Evolutionary conservation across 352 stramenopile species (phyloP).

Genomic region (Phytophthora lateralis): DNA sequence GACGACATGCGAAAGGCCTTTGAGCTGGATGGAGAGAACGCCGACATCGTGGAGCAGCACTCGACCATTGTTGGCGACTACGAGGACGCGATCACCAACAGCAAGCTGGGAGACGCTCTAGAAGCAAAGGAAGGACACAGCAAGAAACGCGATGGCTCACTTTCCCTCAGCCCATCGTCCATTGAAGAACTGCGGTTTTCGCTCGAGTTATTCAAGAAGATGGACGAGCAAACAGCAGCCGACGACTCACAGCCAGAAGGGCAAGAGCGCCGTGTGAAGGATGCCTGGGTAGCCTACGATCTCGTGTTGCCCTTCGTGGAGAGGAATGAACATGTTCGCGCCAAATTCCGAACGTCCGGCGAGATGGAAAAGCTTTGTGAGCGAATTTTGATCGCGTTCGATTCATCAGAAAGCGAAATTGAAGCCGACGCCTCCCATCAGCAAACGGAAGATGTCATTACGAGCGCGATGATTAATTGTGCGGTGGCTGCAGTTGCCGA

Average conservation of each 20-base stretch:
- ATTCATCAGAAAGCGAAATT: background rate
- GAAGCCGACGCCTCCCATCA: constrained; percentile 1
- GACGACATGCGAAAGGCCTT: constrained; percentile 61
- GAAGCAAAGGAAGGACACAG: background rate
- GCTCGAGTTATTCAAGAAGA: constrained; percentile 48
- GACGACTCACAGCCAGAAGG: constrained; percentile 7
- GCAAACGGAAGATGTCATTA: constrained; percentile 28
- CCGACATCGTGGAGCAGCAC: constrained; percentile 71
- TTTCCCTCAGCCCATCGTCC: constrained; percentile 4
- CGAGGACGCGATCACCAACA: constrained; percentile 53
- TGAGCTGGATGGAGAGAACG: constrained; percentile 50
- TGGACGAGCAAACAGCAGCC: constrained; percentile 32
- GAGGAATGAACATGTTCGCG: constrained; percentile 43
- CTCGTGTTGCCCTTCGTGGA: constrained; percentile 60
- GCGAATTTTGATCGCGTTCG: constrained; percentile 35
- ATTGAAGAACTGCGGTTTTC: constrained; percentile 60
- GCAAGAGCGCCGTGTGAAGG: constrained; percentile 4
- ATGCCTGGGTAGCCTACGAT: constrained; percentile 53
- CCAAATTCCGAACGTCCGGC: constrained; percentile 62
- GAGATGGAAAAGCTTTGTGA: constrained; percentile 53
- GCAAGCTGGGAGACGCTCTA: constrained; percentile 33
- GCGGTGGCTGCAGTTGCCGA: constrained; percentile 35
- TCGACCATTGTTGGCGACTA: constrained; percentile 77
- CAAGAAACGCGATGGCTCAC: background rate
- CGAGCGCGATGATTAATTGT: constrained; percentile 55